Base-by-base conservation (phyloP, 164 flowering plant species). In the Amborella trichopoda region DNA sequence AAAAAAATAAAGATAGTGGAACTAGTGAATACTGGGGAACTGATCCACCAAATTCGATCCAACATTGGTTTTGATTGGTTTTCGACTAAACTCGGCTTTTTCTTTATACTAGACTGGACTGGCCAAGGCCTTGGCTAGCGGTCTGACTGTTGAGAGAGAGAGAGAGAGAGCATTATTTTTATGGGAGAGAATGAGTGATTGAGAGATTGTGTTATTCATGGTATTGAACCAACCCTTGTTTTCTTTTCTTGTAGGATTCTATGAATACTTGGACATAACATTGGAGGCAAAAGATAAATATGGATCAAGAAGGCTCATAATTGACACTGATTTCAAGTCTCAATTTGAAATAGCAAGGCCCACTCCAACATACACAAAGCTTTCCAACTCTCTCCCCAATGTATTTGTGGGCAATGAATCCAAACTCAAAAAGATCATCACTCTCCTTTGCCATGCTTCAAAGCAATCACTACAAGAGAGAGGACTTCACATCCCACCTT, bases 311-410 rank as follows among this genome's bases (percentile, higher is more conserved):
- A 72, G 87, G 46, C 36, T 70, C 28, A 74, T 80, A 54, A 58
- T 80, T 26, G 87, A 80, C 69, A 61, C 62, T 43, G 83, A 76
- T 44, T 80, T 80, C 62, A 70, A 58, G 62, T 72, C 82, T 1
- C 80, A 80, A 26, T 80, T 80, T 62, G 87, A 74, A 24, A 23
- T 80, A n/a, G 80, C 82, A 38, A 68, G 82, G 64, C 82, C 87
- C 6, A 74, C 78, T 23, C 14, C 39, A 53, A 17, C 46, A 14
- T 80, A 80, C 65, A 57, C 43, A 25, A 40, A 63, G 43, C 67
- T 80, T 9, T 54, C 58, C 28, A 64, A 67, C 27, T 21, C 59
- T 5, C 68, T 80, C 2, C 82, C 87, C 10, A 8, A 50, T 0
- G 43, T 72, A 40, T 80, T 68, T 62, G 77, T 80, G 26, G 87